These are phyloP conservation scores for Umbellularia californica DNA, from an alignment of 164 flowering plant species.

Conservation along the genomic window DNA sequence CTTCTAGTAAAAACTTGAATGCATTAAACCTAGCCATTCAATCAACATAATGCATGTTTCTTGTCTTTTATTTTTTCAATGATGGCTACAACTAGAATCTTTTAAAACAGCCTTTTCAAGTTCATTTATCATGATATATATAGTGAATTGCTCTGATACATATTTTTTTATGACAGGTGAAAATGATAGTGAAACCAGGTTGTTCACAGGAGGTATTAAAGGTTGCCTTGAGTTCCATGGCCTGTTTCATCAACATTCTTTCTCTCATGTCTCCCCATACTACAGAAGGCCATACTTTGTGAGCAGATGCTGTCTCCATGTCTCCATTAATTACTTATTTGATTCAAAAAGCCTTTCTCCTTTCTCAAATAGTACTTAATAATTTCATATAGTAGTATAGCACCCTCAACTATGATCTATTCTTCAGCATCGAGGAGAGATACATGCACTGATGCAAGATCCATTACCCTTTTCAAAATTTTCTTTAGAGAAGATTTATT, in stretches of 20 bases:
- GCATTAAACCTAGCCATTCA: too few relatives aligned
- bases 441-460: too few relatives aligned
- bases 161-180: slow-evolving; percentile 24
- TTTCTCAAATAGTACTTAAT: neutral
- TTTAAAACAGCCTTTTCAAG: too few relatives aligned
- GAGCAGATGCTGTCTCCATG: slow-evolving; percentile 1
- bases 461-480: too few relatives aligned
- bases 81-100: too few relatives aligned
- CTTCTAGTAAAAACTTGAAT: neutral
- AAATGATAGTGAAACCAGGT: slow-evolving; percentile 31
- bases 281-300: slow-evolving; percentile 13
- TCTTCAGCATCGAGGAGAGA: too few relatives aligned
- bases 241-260: slow-evolving; percentile 26
- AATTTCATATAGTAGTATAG: too few relatives aligned
- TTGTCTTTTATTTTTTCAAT: too few relatives aligned
- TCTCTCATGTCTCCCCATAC: slow-evolving; percentile 16
- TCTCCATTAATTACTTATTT: neutral
- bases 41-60: too few relatives aligned
- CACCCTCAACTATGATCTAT: too few relatives aligned
- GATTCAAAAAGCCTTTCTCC: neutral
- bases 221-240: slow-evolving; percentile 30
- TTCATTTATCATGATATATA: too few relatives aligned
- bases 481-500: too few relatives aligned
- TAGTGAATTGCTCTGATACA: neutral
- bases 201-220: slow-evolving; percentile 36